A percentile compares a stretch with the other conserved stretches of the same genome.
Conservation (phyloP, 768 basidiomycete species). For the Leccinum ochraceum region DNA sequence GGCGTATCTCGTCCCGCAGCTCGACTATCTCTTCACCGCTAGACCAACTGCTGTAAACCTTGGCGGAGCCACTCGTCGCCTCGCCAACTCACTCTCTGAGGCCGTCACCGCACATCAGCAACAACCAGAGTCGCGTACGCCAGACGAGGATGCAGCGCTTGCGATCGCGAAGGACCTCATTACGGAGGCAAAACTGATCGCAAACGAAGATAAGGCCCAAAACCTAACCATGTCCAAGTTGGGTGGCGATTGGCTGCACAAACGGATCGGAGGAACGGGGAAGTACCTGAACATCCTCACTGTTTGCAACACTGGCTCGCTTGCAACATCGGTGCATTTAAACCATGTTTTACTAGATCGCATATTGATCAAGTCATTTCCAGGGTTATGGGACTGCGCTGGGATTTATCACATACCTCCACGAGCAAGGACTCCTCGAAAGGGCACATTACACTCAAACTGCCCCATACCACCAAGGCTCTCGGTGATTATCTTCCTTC, state of each 20-base stretch:
- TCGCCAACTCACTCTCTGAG: constrained; percentile 48
- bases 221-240: constrained; percentile 83
- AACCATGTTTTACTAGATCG: constrained; percentile 2
- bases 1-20: constrained; percentile 53
- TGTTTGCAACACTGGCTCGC: constrained; percentile 95
- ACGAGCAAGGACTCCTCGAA: constrained; percentile 73
- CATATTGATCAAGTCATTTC: neutral
- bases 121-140: constrained; percentile 11
- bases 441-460: constrained; percentile 94
- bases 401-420: constrained; percentile 88
- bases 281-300: constrained; percentile 79
- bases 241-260: constrained; percentile 84
- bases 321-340: constrained; percentile 79
- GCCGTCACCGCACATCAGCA: constrained; percentile 19
- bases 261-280: constrained; percentile 37
- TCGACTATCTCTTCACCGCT: constrained; percentile 78
- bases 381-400: constrained; percentile 96
- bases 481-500: constrained; percentile 45
- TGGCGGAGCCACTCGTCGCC: constrained; percentile 76
- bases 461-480: constrained; percentile 93
- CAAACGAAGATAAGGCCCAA: constrained; percentile 83
- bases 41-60: constrained; percentile 98
- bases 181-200: constrained; percentile 70
- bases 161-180: constrained; percentile 61
- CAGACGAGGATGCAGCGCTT: constrained; percentile 39